Base-by-base conservation (phyloP, 2,329 filamentous ascomycete species). In the Fusarium sp. region DNA sequence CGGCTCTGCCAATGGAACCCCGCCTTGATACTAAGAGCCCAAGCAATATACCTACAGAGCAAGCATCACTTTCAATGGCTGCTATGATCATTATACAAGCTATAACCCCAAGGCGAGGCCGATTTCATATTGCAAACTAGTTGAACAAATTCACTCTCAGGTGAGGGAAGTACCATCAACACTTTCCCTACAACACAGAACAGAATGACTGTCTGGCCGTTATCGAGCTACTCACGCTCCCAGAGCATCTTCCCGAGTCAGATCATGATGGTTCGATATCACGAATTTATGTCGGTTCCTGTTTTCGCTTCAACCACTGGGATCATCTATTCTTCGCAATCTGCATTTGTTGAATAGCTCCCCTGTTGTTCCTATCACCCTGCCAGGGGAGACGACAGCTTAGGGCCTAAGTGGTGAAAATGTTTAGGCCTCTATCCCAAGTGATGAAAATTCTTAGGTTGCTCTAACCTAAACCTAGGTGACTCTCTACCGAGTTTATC, bases 201-300 rank as follows among this genome's bases (percentile, higher is more conserved):
- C 30, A 35, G 7, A 35, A 26, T 11, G 24, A 6, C n/a, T 26
- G 24, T 35, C 24, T 13, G 24, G 24, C 4, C 2, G 8, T 13
- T 26, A 26, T 38, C 33, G 11, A 53, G 7, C 42, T 47, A 3
- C 38, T 48, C n/a, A n/a, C n/a, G n/a, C 41, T 33, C 36, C n/a
- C 26, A 69, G 55, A 73, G 55, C 65, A 68, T 61, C 63, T 30
- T 54, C 63, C 66, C 36, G 16, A 42, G 63, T 77, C 75, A 73
- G 75, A n/a, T 61, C 71, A 77, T 77, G 38, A 69, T 77, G 73
- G 75, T 77, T 77, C 75, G 74, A 76, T 73, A 64, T 69, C 60
- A 39, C 70, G 74, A 75, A 66, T 63, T 57, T 54, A 20, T 14
- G 26, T 54, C 51, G 47, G 44, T 61, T 68, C 44, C 31, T 48